Percentiles rank a stretch among this genome's conserved stretches.
phyloP scores from a whole-genome alignment of 805 yeast genomes.

The Ogataea saltuana region DNA sequence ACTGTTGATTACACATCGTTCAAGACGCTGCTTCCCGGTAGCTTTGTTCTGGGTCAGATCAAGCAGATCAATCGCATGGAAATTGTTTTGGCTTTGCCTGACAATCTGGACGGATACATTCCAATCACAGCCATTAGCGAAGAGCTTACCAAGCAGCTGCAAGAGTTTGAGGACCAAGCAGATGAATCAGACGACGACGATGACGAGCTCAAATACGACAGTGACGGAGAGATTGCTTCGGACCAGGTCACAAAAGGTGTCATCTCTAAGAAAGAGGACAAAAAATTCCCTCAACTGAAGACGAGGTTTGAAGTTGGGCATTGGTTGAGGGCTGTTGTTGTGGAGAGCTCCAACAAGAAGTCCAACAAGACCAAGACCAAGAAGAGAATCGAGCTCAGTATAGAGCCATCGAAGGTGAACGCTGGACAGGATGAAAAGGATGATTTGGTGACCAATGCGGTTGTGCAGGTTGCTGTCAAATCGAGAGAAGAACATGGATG shows the following conservation, averaged over 20 bases:
- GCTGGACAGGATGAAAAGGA: conserved; percentile 54
- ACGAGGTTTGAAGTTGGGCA: conserved; percentile 69
- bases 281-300: conserved; percentile 57
- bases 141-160: conserved; percentile 57
- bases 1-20: conserved; percentile 63
- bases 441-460: conserved; percentile 61
- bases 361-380: conserved; percentile 40
- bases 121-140: conserved; percentile 73
- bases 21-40: conserved; percentile 67
- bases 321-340: conserved; percentile 83
- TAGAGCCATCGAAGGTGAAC: conserved; percentile 77
- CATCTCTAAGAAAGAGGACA: conserved; percentile 20
- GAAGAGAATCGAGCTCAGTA: conserved; percentile 67
- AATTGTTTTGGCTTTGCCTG: conserved; percentile 71
- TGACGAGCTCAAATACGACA: conserved; percentile 30
- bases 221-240: conserved; percentile 29
- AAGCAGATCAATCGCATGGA: conserved; percentile 60
- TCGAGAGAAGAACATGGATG: conserved; percentile 93
- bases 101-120: conserved; percentile 75
- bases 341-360: conserved; percentile 43
- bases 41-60: conserved; percentile 77
- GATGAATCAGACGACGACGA: conserved; percentile 37
- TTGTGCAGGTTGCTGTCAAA: conserved; percentile 74
- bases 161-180: conserved; percentile 53
- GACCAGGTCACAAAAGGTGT: conserved; percentile 29